phyloP scores from a whole-genome alignment of 768 basidiomycete species.

The Calocybe cyanea region DNA sequence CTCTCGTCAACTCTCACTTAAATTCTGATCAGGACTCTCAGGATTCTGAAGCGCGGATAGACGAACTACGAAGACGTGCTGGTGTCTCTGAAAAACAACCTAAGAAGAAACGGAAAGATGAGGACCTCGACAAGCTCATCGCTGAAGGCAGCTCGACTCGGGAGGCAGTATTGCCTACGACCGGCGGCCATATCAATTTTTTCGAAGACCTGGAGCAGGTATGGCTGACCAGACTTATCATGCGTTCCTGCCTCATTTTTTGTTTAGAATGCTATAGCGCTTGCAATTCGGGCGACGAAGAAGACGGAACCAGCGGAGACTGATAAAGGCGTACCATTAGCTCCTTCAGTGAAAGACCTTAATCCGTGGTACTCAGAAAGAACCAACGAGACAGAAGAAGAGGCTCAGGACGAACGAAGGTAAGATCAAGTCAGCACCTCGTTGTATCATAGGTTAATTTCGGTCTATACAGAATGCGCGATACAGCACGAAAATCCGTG shows the following conservation, averaged over 20 bases:
- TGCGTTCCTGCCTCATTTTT: neutral
- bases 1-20: slow-evolving; percentile 3
- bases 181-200: slow-evolving; percentile 75
- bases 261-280: slow-evolving; percentile 39
- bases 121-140: slow-evolving; percentile 32
- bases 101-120: slow-evolving; percentile 34
- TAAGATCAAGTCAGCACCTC: slow-evolving; percentile 13
- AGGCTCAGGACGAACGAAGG: slow-evolving; percentile 29
- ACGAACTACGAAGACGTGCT: slow-evolving; percentile 58
- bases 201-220: slow-evolving; percentile 82
- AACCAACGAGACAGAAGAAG: slow-evolving; percentile 10
- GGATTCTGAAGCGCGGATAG: slow-evolving; percentile 81
- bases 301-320: slow-evolving; percentile 46
- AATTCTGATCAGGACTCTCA: slow-evolving; percentile 26
- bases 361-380: slow-evolving; percentile 71
- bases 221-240: slow-evolving; percentile 9
- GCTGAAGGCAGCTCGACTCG: slow-evolving; percentile 28
- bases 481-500: slow-evolving; percentile 55
- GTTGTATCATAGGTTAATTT: neutral
- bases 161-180: slow-evolving; percentile 37
- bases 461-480: slow-evolving; percentile 48
- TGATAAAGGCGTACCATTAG: slow-evolving; percentile 72
- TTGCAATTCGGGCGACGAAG: slow-evolving; percentile 45
- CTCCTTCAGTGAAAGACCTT: slow-evolving; percentile 72
- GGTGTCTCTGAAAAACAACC: slow-evolving; percentile 30